Evolutionary conservation across 2,329 filamentous ascomycete genomes (phyloP), one percentile per base, ranked within the genome.

Genomic region (Colletotrichum liaoningense): DNA sequence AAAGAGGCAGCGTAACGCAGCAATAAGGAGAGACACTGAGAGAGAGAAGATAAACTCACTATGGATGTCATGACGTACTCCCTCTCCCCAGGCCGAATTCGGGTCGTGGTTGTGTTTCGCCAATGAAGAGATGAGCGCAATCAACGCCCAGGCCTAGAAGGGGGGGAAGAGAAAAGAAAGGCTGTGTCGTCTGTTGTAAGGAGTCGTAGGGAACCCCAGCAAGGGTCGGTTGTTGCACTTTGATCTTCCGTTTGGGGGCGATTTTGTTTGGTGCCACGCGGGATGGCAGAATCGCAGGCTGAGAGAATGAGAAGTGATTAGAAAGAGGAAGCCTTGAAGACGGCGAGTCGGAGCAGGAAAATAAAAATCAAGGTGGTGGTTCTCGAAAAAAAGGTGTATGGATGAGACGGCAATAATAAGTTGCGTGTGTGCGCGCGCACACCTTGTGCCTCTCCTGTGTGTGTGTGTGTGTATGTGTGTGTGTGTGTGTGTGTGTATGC

Each of bases 1-100:
- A 49, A 56, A 33, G 52, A 55, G 19, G 52, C 16, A 57, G 30
- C 12, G 63, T 22, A 26, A 14, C 38, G 59, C 42, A 33, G 22
- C 24, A 63, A 26, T 54, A 63, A 49, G 22, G 49, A 38, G 24
- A 26, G n/a, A 30, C 52, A 24, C 26, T n/a, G 1, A 62, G 26
- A 52, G 26, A 52, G 26, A 52, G 52, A 66, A 64, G 63, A 52
- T 63, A 63, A 68, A 79, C 79, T 79, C 71, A 81, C 79, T 74
- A 81, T 81, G 72, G 79, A 80, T 77, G 79, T 80, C 79, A 81
- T 81, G 78, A 76, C 75, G 67, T 76, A 74, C 74, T 46, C 49
- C 54, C 67, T 72, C 60, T 73, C 59, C 70, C 76, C 60, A 63
- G 42, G 28, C 67, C 60, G 60, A 70, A 65, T 65, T 46, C 67